A percentile compares a stretch with the other conserved stretches of the same genome.
phyloP scores from a whole-genome alignment of 805 yeast genomes.

The Candida insectorum region DNA sequence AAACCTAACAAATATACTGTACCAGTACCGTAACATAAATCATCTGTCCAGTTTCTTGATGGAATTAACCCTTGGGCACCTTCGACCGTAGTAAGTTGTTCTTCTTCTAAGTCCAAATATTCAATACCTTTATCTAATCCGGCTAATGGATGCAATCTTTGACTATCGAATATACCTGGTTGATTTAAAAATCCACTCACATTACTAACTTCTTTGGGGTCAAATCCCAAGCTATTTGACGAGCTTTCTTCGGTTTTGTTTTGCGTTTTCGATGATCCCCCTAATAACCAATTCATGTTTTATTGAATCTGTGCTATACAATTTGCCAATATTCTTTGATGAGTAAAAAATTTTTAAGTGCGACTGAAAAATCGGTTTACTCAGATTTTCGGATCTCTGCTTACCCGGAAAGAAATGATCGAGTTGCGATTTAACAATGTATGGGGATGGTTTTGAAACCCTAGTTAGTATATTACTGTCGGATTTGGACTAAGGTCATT shows the following conservation, averaged over 20 bases:
- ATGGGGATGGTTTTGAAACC: too few species aligned
- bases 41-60: conserved; percentile 97
- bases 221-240: conserved; percentile 52
- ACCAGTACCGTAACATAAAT: conserved; percentile 97
- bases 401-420: too few species aligned
- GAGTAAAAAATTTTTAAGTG: too few species aligned
- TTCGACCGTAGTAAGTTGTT: conserved; percentile 64
- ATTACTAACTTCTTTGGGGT: conserved; percentile 60
- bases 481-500: too few species aligned
- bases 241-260: conserved; percentile 14
- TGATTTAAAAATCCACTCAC: conserved; percentile 59
- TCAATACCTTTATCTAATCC: conserved; percentile 88
- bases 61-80: conserved; percentile 91
- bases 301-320: too few species aligned
- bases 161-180: conserved; percentile 57
- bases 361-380: too few species aligned
- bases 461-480: too few species aligned
- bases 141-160: conserved; percentile 85
- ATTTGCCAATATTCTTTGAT: too few species aligned
- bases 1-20: conserved; percentile 84
- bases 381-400: too few species aligned
- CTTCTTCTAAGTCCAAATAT: conserved; percentile 85
- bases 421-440: too few species aligned
- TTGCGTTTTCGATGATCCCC: conserved; percentile 25
- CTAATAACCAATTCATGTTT: conserved; percentile 42